A percentile compares a stretch with the other conserved stretches of the same genome.
phyloP scores from a whole-genome alignment of 345 rosid species.

The Eucalyptus camaldulensis region DNA sequence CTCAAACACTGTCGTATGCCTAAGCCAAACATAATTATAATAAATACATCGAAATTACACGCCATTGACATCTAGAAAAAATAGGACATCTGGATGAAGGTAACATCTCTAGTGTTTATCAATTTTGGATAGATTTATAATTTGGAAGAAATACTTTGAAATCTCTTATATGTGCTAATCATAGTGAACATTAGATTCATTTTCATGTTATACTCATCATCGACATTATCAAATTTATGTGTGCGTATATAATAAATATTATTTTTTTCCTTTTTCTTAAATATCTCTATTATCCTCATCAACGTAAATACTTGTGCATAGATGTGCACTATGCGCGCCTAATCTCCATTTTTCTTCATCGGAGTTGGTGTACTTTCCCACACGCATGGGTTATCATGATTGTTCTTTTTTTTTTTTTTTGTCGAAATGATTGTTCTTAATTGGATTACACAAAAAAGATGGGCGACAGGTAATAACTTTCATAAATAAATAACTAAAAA shows the following conservation, averaged over 20 bases:
- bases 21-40: background rate
- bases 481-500: background rate
- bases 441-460: background rate
- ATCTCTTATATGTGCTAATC: background rate
- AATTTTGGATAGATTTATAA: background rate
- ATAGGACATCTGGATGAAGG: accelerated
- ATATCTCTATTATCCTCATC: background rate
- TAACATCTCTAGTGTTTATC: background rate
- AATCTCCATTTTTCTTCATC: background rate
- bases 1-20: background rate
- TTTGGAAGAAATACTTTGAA: background rate
- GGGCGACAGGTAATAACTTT: background rate
- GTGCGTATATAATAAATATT: background rate
- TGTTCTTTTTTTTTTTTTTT: too few species aligned
- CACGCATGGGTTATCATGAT: background rate
- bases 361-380: background rate
- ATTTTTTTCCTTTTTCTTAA: background rate
- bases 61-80: background rate
- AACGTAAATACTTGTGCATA: background rate
- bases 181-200: background rate
- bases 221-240: background rate
- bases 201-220: background rate
- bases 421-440: background rate
- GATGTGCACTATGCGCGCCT: background rate
- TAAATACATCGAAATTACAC: background rate